phyloP scores from a whole-genome alignment of 2,329 filamentous ascomycete genomes.

The Penicillium hesseltinei region DNA sequence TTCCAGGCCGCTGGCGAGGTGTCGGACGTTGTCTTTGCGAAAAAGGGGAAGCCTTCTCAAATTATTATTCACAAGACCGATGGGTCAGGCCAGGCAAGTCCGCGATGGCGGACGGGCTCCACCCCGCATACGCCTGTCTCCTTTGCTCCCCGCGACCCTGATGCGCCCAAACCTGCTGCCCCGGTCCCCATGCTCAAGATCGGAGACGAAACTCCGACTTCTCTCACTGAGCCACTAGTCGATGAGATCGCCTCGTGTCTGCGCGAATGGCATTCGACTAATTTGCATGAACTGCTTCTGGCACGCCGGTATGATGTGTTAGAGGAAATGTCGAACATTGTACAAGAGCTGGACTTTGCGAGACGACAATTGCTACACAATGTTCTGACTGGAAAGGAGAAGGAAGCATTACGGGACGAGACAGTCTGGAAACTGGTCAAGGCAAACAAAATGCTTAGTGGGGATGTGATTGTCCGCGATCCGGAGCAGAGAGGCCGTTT shows the following conservation, averaged over 20 bases:
- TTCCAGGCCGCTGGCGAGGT: constrained; percentile 25
- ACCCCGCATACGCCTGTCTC: constrained; percentile 38
- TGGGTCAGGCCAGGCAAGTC: constrained; percentile 32
- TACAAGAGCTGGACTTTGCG: constrained; percentile 78
- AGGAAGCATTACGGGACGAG: constrained; percentile 75
- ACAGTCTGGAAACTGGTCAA: constrained; percentile 94
- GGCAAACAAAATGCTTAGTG: constrained; percentile 90
- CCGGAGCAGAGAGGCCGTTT: constrained; percentile 79
- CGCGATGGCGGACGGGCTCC: constrained; percentile 30
- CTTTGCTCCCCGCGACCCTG: constrained; percentile 56
- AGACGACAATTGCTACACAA: constrained; percentile 90
- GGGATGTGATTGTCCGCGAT: constrained; percentile 92
- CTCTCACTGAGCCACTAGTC: constrained; percentile 81
- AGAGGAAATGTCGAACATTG: constrained; percentile 76
- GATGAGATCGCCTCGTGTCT: constrained; percentile 97
- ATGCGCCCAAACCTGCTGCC: constrained; percentile 70
- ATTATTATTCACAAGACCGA: constrained; percentile 40
- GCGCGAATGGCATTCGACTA: constrained; percentile 97
- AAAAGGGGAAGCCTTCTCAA: constrained; percentile 43
- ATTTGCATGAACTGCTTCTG: constrained; percentile 86
- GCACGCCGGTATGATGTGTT: constrained; percentile 76
- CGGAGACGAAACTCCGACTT: constrained; percentile 93
- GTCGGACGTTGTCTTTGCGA: constrained; percentile 36
- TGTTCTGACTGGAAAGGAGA: constrained; percentile 83
- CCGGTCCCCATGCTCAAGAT: constrained; percentile 97